A percentile compares a stretch with the other conserved stretches of the same genome.
Conservation (phyloP, 1,139 yeast genomes). For the Trichomonascaceae sp. region DNA sequence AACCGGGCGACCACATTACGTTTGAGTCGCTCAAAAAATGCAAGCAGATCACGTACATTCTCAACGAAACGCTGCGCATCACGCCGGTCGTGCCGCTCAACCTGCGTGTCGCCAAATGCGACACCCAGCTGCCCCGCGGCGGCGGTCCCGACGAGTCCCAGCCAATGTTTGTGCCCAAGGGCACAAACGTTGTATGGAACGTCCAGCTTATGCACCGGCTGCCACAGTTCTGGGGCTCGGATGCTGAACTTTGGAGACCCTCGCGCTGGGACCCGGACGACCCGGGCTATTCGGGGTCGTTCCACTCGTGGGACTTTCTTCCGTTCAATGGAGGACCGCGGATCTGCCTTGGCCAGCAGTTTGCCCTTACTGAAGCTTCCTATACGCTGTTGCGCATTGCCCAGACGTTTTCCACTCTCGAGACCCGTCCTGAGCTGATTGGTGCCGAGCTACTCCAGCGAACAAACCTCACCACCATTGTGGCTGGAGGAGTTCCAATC, state of each 20-base stretch:
- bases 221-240: slow-evolving; percentile 34
- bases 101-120: slow-evolving; percentile 32
- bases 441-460: background rate
- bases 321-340: slow-evolving; percentile 53
- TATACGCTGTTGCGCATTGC: slow-evolving; percentile 33
- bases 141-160: slow-evolving; percentile 33
- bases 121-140: slow-evolving; percentile 38
- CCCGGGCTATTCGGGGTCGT: slow-evolving; percentile 5
- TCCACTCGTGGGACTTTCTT: slow-evolving; percentile 33
- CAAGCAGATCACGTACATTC: slow-evolving; percentile 33
- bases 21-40: slow-evolving; percentile 40
- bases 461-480: background rate
- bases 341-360: slow-evolving; percentile 47
- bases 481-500: slow-evolving; percentile 1
- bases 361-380: slow-evolving; percentile 45
- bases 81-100: slow-evolving; percentile 46
- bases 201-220: slow-evolving; percentile 37
- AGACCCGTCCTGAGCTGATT: slow-evolving; percentile 12
- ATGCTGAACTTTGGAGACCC: slow-evolving; percentile 35
- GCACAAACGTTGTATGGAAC: slow-evolving; percentile 33
- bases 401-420: slow-evolving; percentile 18
- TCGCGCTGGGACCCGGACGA: slow-evolving; percentile 33
- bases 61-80: slow-evolving; percentile 39
- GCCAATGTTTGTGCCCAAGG: slow-evolving; percentile 36
- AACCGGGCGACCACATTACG: slow-evolving; percentile 16